Evolutionary conservation across 306 rosid species (phyloP), one percentile per base, ranked within the genome.

Genomic region (Pueraria montana): DNA sequence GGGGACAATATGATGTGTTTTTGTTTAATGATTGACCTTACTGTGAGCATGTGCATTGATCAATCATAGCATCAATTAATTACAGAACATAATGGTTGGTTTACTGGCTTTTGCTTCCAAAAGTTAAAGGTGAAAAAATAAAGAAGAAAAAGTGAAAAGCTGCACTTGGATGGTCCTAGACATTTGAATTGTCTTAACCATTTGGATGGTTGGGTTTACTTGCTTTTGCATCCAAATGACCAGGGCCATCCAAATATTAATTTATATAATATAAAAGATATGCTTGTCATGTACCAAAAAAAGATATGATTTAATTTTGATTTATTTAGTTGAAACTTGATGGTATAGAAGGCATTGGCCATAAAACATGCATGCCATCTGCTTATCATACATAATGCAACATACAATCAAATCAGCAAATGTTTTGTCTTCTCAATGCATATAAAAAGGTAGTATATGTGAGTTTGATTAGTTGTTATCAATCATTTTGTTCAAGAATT

Each of bases 41-140:
- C 71, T 3, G 23, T 43, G 43, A 13, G 27, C 77, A 69, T 12
- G 12, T 53, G 61, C 68, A 36, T 74, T 49, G 21, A 68, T 10
- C 68, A 79, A 79, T 79, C 69, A 53, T 3, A 48, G 75, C 52
- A 0, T 49, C 53, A 65, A 32, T 79, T 69, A 16, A 40, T 80
- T 45, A 45, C 11, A 32, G 16, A 59, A 43, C 43, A 72, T 72
- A 72, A 69, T 45, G 27, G n/a, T 46, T 45, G 45, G 69, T 72
- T 66, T 32, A 10, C 64, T 7, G 10, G 42, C 63, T 81, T 81
- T 81, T 49, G 74, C 56, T 34, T 49, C 11, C 55, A 34, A 10
- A 27, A 63, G 68, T 0, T 17, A 3, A 48, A 21, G 56, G 5
- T 27, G 24, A 73, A 50, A 32, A 72, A 71, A 20, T 27, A 27